A percentile compares a stretch with the other conserved stretches of the same genome.
Conservation (phyloP, 257 asterid species). For the Petunia axillaris region DNA sequence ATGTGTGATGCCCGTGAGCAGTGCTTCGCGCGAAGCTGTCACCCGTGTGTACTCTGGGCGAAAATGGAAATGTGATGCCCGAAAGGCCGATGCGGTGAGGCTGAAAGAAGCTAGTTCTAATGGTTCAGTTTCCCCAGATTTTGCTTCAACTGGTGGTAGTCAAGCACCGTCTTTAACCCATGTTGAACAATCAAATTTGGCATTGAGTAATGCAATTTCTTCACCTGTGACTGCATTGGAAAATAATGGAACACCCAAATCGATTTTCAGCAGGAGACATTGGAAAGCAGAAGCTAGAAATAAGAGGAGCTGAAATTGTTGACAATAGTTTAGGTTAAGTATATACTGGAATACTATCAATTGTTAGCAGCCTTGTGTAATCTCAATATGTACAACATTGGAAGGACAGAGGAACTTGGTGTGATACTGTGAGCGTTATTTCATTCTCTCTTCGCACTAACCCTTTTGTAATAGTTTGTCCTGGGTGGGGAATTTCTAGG, state of each 20-base stretch:
- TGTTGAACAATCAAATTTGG: constrained; percentile 28
- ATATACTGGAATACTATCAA: not conserved
- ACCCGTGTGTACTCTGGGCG: constrained; percentile 67
- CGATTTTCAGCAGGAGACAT: constrained; percentile 58
- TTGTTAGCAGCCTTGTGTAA: constrained; percentile 10
- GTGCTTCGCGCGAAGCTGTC: constrained; percentile 39
- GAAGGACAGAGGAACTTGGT: not conserved
- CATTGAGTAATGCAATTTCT: constrained; percentile 23
- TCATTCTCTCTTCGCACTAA: not conserved
- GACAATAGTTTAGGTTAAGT: not conserved
- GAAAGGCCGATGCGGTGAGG: constrained; percentile 55
- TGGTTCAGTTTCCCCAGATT: constrained; percentile 23
- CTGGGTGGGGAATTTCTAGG: not conserved
- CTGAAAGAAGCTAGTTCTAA: constrained; percentile 40
- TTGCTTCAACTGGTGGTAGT: constrained; percentile 34
- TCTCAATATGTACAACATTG: constrained; percentile 12
- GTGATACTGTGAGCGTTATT: constrained; percentile 1
- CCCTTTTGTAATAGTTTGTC: not conserved
- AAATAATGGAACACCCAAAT: constrained; percentile 38
- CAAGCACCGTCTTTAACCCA: constrained; percentile 33
- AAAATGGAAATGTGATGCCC: constrained; percentile 92
- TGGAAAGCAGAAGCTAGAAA: constrained; percentile 96
- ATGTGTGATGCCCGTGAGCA: constrained; percentile 12
- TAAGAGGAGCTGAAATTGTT: constrained; percentile 49
- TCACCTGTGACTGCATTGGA: constrained; percentile 28